Evolutionary conservation across 192 early-diverging fungal genomes (phyloP).

Genomic region (Coemansia sp.): DNA sequence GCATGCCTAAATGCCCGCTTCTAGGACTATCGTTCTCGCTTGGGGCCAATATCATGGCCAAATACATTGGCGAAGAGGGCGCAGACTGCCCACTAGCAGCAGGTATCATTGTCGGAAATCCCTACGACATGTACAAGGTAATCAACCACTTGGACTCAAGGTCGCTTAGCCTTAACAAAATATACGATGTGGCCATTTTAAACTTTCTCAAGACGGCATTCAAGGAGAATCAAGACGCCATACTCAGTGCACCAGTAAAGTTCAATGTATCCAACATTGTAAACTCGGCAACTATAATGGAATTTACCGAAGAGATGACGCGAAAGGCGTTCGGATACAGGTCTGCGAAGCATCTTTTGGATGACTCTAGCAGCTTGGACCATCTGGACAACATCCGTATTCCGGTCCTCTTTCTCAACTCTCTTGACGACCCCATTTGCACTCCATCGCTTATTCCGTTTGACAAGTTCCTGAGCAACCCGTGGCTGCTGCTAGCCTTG

Average conservation of each 20-base stretch:
- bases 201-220: conserved; percentile 56
- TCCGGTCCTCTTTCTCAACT: conserved; percentile 82
- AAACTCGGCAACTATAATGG: conserved; percentile 62
- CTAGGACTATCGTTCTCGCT: conserved; percentile 88
- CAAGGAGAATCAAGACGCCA: conserved; percentile 43
- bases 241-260: conserved; percentile 37
- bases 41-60: conserved; percentile 91
- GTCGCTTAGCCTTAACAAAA: conserved; percentile 57
- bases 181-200: conserved; percentile 56
- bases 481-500: conserved; percentile 74
- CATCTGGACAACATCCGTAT: conserved; percentile 65
- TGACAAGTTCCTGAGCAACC: conserved; percentile 74
- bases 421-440: conserved; percentile 90
- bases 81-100: conserved; percentile 72
- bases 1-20: conserved; percentile 65
- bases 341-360: conserved; percentile 81
- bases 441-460: conserved; percentile 64
- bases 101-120: conserved; percentile 80
- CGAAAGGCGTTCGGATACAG: conserved; percentile 73
- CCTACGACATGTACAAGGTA: conserved; percentile 75
- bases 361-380: conserved; percentile 63
- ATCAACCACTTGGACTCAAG: conserved; percentile 55
- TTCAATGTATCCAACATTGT: conserved; percentile 57
- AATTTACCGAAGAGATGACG: conserved; percentile 86
- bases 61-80: conserved; percentile 85